Evolutionary conservation across 73 alveolate species (phyloP), one percentile per base, ranked within the genome.

Genomic region (Tetrahymena borealis): DNA sequence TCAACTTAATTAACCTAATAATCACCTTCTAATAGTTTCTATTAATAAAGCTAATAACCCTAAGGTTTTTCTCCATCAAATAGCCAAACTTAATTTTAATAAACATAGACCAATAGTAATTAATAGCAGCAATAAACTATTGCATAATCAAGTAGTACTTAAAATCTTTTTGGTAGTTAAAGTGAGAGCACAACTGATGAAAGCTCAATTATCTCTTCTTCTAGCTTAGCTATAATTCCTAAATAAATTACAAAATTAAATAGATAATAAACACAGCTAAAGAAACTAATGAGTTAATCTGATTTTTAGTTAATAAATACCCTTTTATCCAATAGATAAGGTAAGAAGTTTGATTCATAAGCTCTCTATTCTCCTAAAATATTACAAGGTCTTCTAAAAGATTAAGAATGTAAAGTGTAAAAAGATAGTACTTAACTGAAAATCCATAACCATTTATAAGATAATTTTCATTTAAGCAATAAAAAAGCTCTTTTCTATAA

Each of bases 401-500:
- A 60, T 4, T 60, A 20, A 20, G 85, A 60, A 60, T 60, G 85
- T 35, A 60, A 60, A 31, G 15, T 33, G 10, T 20, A 32, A 9
- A n/a, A 79, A 92, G 90, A 78, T 33, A 95, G 94, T 3, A 28
- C 28, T n/a, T 36, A 37, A 40, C 42, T 95, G 18, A 39, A 42
- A 33, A 77, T 93, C 0, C 97, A 96, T 78, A 96, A 95, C 90
- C 98, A 97, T 78, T 77, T 96, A 32, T 96, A 96, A 91, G 95
- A 95, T 90, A 97, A 97, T 78, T 94, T 94, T 91, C 96, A 94
- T 90, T 42, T 97, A 39, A 91, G 97, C 6, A 97, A 97, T 91
- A 97, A 97, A 91, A 97, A 97, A 90, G 96, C 96, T 37, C 94
- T 97, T 20, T 97, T 92, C 91, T 92, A 94, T 90, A 97, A 96